Evolutionary conservation across 192 early-diverging fungal species (phyloP).

Genomic region (Haplosporangium gracile): DNA sequence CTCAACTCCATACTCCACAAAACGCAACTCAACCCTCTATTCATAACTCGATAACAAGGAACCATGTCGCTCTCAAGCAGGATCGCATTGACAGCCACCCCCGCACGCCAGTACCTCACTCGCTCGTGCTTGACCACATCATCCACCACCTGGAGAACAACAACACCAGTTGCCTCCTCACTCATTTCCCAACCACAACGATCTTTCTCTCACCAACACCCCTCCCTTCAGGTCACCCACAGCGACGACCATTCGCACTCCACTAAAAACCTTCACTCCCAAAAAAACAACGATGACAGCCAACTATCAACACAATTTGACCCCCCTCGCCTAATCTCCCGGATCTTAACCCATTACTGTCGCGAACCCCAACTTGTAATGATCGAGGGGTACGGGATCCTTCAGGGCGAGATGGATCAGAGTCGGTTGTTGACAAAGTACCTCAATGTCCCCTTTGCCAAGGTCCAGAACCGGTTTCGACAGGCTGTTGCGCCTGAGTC

Average conservation of each 20-base stretch:
- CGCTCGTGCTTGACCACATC: background rate
- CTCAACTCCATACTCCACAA: background rate
- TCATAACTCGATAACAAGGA: background rate
- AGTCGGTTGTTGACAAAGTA: conserved; percentile 47
- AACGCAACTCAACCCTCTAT: no score
- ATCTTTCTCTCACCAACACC: background rate
- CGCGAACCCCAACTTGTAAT: conserved; percentile 44
- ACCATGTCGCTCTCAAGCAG: background rate
- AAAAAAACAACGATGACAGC: background rate
- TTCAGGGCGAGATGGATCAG: conserved; percentile 49
- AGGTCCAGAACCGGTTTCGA: conserved; percentile 22
- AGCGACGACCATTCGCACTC: background rate
- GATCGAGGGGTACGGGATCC: conserved; percentile 38
- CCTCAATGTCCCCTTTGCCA: conserved; percentile 42
- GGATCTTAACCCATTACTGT: conserved; percentile 36
- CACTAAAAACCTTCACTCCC: background rate
- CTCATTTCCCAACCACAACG: background rate
- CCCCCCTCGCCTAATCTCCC: conserved; percentile 28
- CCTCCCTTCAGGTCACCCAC: background rate
- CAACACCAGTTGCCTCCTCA: background rate
- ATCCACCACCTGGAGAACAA: no score
- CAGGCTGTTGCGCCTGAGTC: conserved; percentile 27
- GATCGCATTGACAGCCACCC: background rate
- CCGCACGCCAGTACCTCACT: background rate
- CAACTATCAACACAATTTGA: conserved; percentile 10